Evolutionary conservation across 2,329 filamentous ascomycete species (phyloP).

Genomic region (Stachybotrys elegans): DNA sequence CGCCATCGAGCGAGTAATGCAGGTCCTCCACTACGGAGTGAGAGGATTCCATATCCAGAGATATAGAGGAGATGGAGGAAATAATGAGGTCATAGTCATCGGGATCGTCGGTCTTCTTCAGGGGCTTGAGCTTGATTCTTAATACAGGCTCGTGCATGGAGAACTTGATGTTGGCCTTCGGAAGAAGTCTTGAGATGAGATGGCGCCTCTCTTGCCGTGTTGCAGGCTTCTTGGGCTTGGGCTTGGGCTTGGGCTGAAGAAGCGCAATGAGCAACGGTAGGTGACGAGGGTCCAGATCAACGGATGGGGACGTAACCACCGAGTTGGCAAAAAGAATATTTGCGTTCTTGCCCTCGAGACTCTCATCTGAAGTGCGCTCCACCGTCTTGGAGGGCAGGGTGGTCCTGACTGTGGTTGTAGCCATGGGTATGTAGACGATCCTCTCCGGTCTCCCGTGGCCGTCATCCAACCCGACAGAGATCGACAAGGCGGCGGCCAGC

Average conservation of each 20-base stretch:
- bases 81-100: constrained; percentile 95
- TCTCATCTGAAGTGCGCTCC: constrained; percentile 67
- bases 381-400: constrained; percentile 93
- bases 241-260: constrained; percentile 48
- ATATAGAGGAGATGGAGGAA: constrained; percentile 89
- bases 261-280: constrained; percentile 79
- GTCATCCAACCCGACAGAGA: constrained; percentile 87
- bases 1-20: constrained; percentile 81
- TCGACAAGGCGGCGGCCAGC: constrained; percentile 82
- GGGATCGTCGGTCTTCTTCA: constrained; percentile 57
- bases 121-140: constrained; percentile 79
- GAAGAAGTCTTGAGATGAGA: constrained; percentile 83
- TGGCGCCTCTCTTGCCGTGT: constrained; percentile 47
- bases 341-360: constrained; percentile 77
- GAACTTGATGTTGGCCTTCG: constrained; percentile 90
- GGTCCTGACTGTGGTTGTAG: constrained; percentile 89
- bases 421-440: constrained; percentile 92
- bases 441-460: constrained; percentile 81
- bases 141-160: constrained; percentile 95
- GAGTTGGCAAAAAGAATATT: constrained; percentile 97
- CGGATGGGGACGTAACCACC: constrained; percentile 89
- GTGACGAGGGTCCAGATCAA: constrained; percentile 90
- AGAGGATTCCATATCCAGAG: constrained; percentile 90
- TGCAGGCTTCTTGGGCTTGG: constrained; percentile 19
- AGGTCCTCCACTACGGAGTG: constrained; percentile 79